These are phyloP conservation scores for Solanum rostratum DNA, from an alignment of 257 asterid genomes.

Conservation along the genomic window DNA sequence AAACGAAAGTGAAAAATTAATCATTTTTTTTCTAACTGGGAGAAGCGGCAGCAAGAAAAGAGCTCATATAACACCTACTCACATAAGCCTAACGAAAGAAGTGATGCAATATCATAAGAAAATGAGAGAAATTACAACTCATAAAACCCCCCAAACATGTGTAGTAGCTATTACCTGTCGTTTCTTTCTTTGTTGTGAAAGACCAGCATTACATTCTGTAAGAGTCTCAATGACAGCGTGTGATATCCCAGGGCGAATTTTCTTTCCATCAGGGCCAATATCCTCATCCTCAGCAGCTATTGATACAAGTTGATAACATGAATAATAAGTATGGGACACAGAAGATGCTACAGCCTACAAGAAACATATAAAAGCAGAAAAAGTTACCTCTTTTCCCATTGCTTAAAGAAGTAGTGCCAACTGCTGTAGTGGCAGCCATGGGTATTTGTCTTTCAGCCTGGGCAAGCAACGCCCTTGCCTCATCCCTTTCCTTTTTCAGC, in stretches of 20 bases:
- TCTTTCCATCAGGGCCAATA: conserved; percentile 68
- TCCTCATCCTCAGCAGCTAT: conserved; percentile 74
- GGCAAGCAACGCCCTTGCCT: conserved; percentile 70
- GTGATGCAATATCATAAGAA: neutral
- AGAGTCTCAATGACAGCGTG: conserved; percentile 67
- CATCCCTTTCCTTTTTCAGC: conserved; percentile 93
- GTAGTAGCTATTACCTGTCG: conserved; percentile 52
- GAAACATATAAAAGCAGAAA: neutral
- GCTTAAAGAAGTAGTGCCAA: conserved; percentile 40
- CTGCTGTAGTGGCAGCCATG: conserved; percentile 28
- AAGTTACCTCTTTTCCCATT: conserved; percentile 90
- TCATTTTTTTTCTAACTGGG: neutral
- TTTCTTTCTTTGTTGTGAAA: conserved; percentile 87
- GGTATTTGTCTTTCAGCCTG: conserved; percentile 90
- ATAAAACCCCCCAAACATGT: neutral
- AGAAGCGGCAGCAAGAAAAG: neutral
- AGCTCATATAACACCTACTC: neutral
- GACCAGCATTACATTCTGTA: conserved; percentile 70
- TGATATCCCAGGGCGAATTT: conserved; percentile 73
- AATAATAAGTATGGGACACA: neutral
- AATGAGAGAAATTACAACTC: neutral
- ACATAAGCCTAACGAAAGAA: neutral
- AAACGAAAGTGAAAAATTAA: neutral
- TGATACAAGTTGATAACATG: conserved; percentile 4
- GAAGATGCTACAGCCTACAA: neutral